phyloP scores from a whole-genome alignment of 2,329 filamentous ascomycete genomes.

The Dactylellina sp. region DNA sequence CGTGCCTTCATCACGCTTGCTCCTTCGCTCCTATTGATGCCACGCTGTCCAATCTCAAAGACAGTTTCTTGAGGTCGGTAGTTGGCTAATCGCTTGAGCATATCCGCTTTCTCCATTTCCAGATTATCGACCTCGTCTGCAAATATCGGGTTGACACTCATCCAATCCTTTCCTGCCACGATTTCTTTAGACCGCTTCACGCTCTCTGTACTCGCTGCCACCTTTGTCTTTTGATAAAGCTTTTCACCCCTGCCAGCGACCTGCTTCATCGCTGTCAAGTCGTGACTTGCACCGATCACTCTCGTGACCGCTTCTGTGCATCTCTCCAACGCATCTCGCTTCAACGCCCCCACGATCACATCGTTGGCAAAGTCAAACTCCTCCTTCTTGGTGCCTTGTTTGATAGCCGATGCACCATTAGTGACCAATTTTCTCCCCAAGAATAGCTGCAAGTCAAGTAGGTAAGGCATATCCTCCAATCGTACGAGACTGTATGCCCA shows the following conservation, averaged over 20 bases:
- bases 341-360: constrained; percentile 81
- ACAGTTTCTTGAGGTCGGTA: constrained; percentile 93
- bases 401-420: constrained; percentile 71
- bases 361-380: constrained; percentile 77
- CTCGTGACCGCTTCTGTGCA: constrained; percentile 87
- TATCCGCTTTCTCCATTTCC: constrained; percentile 80
- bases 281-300: constrained; percentile 77
- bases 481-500: constrained; percentile 96
- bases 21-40: constrained; percentile 74
- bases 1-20: constrained; percentile 81
- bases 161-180: constrained; percentile 76
- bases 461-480: constrained; percentile 87
- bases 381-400: constrained; percentile 67
- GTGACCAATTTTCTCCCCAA: constrained; percentile 84
- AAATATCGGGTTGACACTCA: constrained; percentile 83
- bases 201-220: constrained; percentile 89
- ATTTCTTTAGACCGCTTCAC: constrained; percentile 87
- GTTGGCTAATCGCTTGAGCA: constrained; percentile 87
- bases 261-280: constrained; percentile 76
- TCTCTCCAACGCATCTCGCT: constrained; percentile 78
- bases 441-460: constrained; percentile 94
- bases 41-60: constrained; percentile 88
- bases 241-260: constrained; percentile 91
- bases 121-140: constrained; percentile 74
- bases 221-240: constrained; percentile 88